A percentile compares a stretch with the other conserved stretches of the same genome.
phyloP scores from a whole-genome alignment of 345 rosid genomes.

The Aurinia saxatilis region DNA sequence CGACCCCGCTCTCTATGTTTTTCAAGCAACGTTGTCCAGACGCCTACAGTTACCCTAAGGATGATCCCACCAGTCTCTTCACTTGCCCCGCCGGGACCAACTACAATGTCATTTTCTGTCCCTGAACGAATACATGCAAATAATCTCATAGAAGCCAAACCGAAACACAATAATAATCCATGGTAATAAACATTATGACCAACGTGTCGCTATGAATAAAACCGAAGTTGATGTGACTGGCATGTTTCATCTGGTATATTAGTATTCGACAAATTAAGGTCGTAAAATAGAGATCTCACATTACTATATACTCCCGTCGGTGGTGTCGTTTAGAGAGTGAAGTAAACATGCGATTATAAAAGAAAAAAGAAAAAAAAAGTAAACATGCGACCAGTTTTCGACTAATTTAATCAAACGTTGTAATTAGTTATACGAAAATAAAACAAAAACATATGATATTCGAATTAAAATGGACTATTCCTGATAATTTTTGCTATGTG shows the following conservation, averaged over 20 bases:
- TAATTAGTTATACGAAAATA: too few species aligned
- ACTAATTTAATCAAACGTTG: neutral
- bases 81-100: constrained; percentile 20
- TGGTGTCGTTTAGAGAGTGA: too few species aligned
- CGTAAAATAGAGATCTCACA: neutral
- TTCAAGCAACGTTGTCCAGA: constrained; percentile 50
- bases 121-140: neutral
- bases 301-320: neutral
- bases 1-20: constrained; percentile 35
- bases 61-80: constrained; percentile 32
- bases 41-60: constrained; percentile 52
- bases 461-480: too few species aligned
- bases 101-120: constrained; percentile 29
- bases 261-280: neutral
- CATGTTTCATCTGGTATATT: neutral
- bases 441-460: neutral
- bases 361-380: too few species aligned
- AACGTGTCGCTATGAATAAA: constrained; percentile 9
- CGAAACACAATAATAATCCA: neutral
- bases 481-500: too few species aligned
- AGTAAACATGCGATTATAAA: too few species aligned
- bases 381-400: neutral
- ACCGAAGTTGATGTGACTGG: neutral
- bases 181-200: neutral
- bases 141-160: neutral